Percentiles rank a stretch among this genome's conserved stretches.
Conservation (phyloP, 1,284 basidiomycete species). For the Cryptococcus sp. region DNA sequence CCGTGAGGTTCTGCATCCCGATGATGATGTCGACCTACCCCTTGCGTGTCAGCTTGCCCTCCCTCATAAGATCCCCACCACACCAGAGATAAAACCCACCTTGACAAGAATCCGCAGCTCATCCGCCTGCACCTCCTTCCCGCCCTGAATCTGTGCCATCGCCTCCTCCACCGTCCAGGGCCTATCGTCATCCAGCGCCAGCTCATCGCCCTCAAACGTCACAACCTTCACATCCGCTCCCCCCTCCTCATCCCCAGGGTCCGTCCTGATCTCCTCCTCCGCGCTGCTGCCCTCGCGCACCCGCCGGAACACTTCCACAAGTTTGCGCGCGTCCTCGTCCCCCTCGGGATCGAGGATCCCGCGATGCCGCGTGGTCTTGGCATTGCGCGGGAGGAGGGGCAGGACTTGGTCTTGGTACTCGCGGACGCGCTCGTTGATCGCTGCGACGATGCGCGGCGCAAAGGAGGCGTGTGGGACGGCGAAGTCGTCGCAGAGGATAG, state of each 20-base stretch:
- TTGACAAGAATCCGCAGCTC: constrained; percentile 90
- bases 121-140: constrained; percentile 55
- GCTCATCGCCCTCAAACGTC: constrained; percentile 24
- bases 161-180: constrained; percentile 47
- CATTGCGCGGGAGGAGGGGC: constrained; percentile 20
- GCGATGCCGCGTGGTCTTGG: constrained; percentile 8
- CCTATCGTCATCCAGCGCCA: constrained; percentile 34
- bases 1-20: constrained; percentile 87
- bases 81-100: too few relatives aligned
- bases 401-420: constrained; percentile 47
- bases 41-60: constrained; percentile 13
- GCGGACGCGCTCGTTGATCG: constrained; percentile 86
- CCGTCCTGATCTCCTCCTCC: constrained; percentile 34
- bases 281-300: constrained; percentile 22
- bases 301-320: constrained; percentile 30
- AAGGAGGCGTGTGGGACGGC: constrained; percentile 65
- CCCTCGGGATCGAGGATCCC: constrained; percentile 34
- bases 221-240: constrained; percentile 24
- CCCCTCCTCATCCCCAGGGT: constrained; percentile 26
- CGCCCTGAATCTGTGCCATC: constrained; percentile 26
- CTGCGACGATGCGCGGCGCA: constrained; percentile 69
- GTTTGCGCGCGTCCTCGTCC: constrained; percentile 21
- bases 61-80: neutral
- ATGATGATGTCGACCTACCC: constrained; percentile 96
- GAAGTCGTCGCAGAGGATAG: constrained; percentile 89